Conservation (phyloP, 2,329 filamentous ascomycete genomes). For the Trichoderma atroviride region DNA sequence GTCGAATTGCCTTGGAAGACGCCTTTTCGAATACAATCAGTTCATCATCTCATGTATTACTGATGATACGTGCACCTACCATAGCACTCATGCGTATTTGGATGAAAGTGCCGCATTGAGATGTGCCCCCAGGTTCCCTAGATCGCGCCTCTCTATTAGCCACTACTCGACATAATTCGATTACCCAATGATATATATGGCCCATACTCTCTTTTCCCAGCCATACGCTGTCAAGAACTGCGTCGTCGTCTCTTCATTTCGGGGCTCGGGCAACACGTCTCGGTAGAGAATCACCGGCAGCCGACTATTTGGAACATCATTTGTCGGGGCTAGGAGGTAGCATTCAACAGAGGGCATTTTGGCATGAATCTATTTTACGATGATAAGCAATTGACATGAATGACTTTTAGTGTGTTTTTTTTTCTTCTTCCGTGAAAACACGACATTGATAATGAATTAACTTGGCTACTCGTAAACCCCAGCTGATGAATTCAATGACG, state of each 20-base stretch:
- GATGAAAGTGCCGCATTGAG: neutral
- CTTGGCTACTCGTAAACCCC: neutral
- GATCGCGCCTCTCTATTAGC: neutral
- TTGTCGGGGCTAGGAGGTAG: neutral
- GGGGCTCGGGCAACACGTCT: neutral
- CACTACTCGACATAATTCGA: neutral
- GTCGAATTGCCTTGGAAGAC: slow-evolving; percentile 10
- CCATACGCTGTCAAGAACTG: neutral
- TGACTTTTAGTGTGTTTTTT: neutral
- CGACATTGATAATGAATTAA: too few species aligned
- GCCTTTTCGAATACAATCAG: neutral
- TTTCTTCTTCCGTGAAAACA: neutral
- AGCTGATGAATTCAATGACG: neutral
- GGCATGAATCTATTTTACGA: neutral
- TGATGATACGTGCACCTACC: neutral
- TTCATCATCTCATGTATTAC: too few species aligned
- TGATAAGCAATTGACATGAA: neutral
- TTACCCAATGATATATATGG: neutral
- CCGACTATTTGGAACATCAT: neutral
- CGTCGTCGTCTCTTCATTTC: neutral
- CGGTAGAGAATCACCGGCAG: neutral
- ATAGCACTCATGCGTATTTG: slow-evolving; percentile 10
- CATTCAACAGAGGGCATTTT: neutral
- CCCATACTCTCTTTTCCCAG: slow-evolving; percentile 3
- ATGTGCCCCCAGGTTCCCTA: slow-evolving; percentile 11